phyloP scores from a whole-genome alignment of 371 early-diverging fungal species.

The Mortierella sp. region DNA sequence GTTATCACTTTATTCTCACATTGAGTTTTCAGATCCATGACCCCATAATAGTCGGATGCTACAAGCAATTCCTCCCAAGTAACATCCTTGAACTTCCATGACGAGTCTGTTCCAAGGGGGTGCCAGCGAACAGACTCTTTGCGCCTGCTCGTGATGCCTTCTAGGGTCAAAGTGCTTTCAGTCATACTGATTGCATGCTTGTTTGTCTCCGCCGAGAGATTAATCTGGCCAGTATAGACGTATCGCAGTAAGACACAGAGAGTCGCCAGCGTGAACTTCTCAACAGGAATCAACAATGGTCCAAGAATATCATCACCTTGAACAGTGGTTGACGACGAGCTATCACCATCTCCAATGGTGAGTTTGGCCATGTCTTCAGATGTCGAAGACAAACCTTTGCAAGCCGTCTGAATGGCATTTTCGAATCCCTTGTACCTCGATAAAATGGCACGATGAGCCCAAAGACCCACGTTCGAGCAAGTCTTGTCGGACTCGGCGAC shows the following conservation, averaged over 20 bases:
- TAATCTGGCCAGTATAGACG: constrained; percentile 19
- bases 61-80: constrained; percentile 15
- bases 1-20: background rate
- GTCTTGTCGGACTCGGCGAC: background rate
- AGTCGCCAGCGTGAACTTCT: constrained; percentile 1
- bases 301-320: background rate
- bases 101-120: background rate
- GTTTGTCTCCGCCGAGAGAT: background rate
- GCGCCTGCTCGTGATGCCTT: background rate
- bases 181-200: constrained; percentile 4
- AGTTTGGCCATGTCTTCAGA: background rate
- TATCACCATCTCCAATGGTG: background rate
- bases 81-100: background rate
- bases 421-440: constrained; percentile 8
- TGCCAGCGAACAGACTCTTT: background rate
- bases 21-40: background rate
- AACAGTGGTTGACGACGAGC: background rate
- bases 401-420: background rate
- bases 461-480: background rate
- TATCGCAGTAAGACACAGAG: constrained; percentile 16
- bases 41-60: constrained; percentile 4
- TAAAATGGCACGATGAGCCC: constrained; percentile 10
- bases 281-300: background rate
- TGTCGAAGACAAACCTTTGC: background rate
- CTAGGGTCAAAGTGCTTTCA: background rate